Evolutionary conservation across 176 grass and related monocot species (phyloP).

Genomic region (Hyparrhenia diplandra): DNA sequence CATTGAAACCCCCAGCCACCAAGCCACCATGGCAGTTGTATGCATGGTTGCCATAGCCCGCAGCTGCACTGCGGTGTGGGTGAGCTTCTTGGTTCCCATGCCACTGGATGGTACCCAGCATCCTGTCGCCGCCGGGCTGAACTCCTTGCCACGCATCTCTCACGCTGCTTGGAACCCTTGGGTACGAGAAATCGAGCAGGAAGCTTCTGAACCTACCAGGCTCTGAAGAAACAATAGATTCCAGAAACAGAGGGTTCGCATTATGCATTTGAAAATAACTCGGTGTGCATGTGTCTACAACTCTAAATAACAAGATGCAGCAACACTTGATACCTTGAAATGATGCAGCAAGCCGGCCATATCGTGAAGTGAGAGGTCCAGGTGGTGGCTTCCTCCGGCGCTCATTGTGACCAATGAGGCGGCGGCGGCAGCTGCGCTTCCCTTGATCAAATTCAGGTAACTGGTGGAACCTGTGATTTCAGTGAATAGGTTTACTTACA

Average conservation of each 20-base stretch:
- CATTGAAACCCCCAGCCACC: neutral
- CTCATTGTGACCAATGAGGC: conserved; percentile 82
- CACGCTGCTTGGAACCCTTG: conserved; percentile 50
- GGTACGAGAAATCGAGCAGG: conserved; percentile 78
- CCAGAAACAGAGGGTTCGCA: neutral
- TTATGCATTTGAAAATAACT: neutral
- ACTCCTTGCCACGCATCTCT: conserved; percentile 48
- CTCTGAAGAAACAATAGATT: conserved; percentile 36
- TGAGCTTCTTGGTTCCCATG: conserved; percentile 40
- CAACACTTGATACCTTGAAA: conserved; percentile 49
- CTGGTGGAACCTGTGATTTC: conserved; percentile 72
- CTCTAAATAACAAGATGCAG: neutral
- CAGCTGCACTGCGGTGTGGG: conserved; percentile 44
- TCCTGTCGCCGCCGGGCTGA: conserved; percentile 28
- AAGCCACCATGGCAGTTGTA: conserved; percentile 37
- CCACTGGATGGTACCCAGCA: conserved; percentile 39
- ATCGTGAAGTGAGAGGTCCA: conserved; percentile 58
- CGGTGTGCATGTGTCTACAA: neutral
- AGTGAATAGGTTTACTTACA: neutral
- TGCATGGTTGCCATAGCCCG: conserved; percentile 41
- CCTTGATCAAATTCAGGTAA: conserved; percentile 86
- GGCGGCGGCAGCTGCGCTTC: conserved; percentile 79
- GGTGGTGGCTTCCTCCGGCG: conserved; percentile 70
- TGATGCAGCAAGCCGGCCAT: conserved; percentile 49
- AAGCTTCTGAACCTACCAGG: conserved; percentile 76